Evolutionary conservation across 129 eudicot genomes (phyloP), one percentile per base, ranked within the genome.

Genomic region (Lactuca saligna): DNA sequence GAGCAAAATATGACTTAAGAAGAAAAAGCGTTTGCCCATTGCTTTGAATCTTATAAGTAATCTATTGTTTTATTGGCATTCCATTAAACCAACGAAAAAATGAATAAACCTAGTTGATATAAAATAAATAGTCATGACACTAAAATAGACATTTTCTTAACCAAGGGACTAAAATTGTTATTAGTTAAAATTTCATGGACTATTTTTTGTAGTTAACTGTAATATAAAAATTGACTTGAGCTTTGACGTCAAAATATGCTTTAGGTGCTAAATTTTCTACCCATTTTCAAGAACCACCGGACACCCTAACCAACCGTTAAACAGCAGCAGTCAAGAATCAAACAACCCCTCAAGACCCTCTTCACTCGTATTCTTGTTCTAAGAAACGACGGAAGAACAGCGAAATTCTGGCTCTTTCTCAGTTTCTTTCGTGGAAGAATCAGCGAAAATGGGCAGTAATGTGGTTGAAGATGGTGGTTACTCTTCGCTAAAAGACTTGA

Each of bases 401-500:
- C 54, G 17, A 17, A 74, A 13, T 54, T 64, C 53, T 61, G 15
- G 8, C 58, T 54, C 38, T 51, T 48, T 10, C 34, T 14, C 68
- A 12, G 7, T 75, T 44, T 48, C 39, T 55, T 37, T 3, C 54
- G 12, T 8, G 7, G 3, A 68, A 60, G 1, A 51, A 53, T 53
- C 38, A 3, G 9, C 20, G 34, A 68, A 68, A 61, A 80, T 80
- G 77, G 71, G 61, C 50, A 65, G 56, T 56, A 69, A 63, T 69
- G 68, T 33, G 69, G 54, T 56, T 2, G 75, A 77, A 20, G 81
- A 75, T 61, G 65, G 77, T 5, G 79, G 67, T 34, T 89, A 89
- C 75, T 42, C 73, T 31, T 69, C 66, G 60, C 62, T 86, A 85
- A 83, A 72, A 33, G 81, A 89, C 79, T 78, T 89, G 31, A 73